Conservation (phyloP, 2,329 filamentous ascomycete species). For the Ophiostoma himal-ulmi region DNA sequence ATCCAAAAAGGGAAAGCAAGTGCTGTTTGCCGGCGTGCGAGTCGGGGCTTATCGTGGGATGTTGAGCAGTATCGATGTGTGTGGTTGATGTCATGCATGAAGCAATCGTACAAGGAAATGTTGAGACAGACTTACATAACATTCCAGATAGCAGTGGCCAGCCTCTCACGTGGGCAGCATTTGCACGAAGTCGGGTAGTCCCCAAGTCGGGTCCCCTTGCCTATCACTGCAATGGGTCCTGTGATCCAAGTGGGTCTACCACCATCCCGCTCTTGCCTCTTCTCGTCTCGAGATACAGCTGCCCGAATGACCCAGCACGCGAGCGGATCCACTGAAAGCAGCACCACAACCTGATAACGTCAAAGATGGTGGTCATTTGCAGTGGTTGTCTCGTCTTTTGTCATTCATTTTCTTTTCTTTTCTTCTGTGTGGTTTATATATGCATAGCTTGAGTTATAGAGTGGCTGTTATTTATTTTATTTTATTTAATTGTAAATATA, state of each 20-base stretch:
- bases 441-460: not conserved
- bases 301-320: not conserved
- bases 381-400: not conserved
- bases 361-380: not conserved
- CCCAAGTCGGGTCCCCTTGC: conserved; percentile 5
- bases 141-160: conserved; percentile 1
- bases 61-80: not conserved
- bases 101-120: not conserved
- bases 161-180: conserved; percentile 19
- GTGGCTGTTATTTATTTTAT: too few relatives aligned
- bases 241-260: not conserved
- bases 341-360: not conserved
- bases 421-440: not conserved
- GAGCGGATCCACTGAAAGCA: not conserved
- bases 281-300: not conserved
- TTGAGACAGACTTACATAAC: conserved; percentile 6
- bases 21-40: not conserved
- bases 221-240: conserved; percentile 14
- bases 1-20: not conserved
- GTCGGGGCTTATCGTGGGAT: not conserved
- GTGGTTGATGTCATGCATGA: conserved; percentile 9
- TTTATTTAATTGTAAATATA: too few relatives aligned
- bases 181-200: conserved; percentile 1
- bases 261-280: not conserved
- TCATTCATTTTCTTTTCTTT: not conserved